Conservation (phyloP, 169 alveolate species). For the Cystoisospora suis region DNA sequence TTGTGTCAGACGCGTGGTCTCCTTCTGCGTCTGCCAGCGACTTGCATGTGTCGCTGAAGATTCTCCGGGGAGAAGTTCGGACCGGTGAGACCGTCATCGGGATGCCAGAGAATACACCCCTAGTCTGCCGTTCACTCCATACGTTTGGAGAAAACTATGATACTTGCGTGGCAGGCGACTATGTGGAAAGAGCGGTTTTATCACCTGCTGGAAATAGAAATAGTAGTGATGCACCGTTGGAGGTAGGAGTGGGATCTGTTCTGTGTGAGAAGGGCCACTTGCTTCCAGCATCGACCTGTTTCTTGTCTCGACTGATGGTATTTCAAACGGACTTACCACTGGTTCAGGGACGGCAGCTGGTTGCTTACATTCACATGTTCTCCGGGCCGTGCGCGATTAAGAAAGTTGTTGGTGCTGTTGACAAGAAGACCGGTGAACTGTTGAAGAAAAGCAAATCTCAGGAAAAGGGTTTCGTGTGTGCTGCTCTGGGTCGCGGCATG, state of each 20-base stretch:
- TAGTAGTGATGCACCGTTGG: not conserved
- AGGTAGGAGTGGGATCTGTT: slow-evolving; percentile 2
- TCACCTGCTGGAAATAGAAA: not conserved
- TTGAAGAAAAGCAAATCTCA: not conserved
- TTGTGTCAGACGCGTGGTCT: slow-evolving; percentile 32
- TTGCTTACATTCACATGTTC: slow-evolving; percentile 15
- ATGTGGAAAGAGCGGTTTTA: slow-evolving; percentile 2
- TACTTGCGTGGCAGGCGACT: slow-evolving; percentile 19
- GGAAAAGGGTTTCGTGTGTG: not conserved
- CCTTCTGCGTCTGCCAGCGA: not conserved
- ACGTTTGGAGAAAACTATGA: not conserved
- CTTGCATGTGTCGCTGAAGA: not conserved
- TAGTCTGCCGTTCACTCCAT: not conserved
- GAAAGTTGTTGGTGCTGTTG: not conserved
- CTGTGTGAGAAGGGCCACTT: not conserved
- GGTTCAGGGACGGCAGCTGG: slow-evolving; percentile 59
- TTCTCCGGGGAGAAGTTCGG: slow-evolving; percentile 22
- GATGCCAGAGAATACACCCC: slow-evolving; percentile 1
- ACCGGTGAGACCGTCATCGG: slow-evolving; percentile 35
- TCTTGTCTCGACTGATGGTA: slow-evolving; percentile 56
- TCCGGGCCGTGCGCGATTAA: not conserved
- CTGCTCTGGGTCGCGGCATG: slow-evolving; percentile 13
- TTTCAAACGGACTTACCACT: slow-evolving; percentile 63
- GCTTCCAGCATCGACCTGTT: not conserved
- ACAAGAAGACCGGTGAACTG: slow-evolving; percentile 10